Evolutionary conservation across 2,329 filamentous ascomycete genomes (phyloP).

Genomic region (Penicillium corylophilum): DNA sequence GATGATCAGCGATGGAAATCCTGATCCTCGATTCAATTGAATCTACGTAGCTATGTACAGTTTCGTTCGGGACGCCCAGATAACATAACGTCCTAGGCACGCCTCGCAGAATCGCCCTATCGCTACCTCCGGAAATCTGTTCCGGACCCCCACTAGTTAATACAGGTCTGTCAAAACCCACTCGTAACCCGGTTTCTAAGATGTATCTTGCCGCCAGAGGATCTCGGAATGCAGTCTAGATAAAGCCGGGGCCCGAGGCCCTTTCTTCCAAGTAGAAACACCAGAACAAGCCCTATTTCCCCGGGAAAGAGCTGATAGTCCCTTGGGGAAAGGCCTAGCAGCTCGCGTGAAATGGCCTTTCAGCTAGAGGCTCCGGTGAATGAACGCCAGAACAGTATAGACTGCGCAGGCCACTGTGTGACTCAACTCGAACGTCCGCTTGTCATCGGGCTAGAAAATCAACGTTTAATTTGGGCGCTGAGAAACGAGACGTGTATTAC

Average conservation of each 20-base stretch:
- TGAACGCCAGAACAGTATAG: slow-evolving; percentile 5
- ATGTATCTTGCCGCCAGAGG: not conserved
- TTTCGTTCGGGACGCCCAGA: not conserved
- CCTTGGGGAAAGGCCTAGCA: not conserved
- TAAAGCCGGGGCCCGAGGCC: no score
- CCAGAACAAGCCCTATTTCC: no score
- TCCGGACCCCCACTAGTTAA: not conserved
- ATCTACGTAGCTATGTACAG: not conserved
- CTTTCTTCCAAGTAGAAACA: not conserved
- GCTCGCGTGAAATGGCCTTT: not conserved
- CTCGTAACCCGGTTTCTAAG: not conserved
- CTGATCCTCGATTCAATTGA: not conserved
- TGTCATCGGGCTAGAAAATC: not conserved
- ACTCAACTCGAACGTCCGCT: not conserved
- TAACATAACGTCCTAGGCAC: not conserved
- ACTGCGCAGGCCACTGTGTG: not conserved
- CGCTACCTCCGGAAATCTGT: not conserved
- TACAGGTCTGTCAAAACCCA: not conserved
- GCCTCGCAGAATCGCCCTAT: not conserved
- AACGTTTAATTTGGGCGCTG: not conserved
- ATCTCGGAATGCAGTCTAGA: no score
- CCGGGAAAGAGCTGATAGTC: no score
- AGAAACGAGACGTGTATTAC: not conserved
- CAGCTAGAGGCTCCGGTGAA: slow-evolving; percentile 7
- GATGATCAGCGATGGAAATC: not conserved